Evolutionary conservation across 257 asterid genomes (phyloP), one percentile per base, ranked within the genome.

Genomic region (Salvia rosmarinus): DNA sequence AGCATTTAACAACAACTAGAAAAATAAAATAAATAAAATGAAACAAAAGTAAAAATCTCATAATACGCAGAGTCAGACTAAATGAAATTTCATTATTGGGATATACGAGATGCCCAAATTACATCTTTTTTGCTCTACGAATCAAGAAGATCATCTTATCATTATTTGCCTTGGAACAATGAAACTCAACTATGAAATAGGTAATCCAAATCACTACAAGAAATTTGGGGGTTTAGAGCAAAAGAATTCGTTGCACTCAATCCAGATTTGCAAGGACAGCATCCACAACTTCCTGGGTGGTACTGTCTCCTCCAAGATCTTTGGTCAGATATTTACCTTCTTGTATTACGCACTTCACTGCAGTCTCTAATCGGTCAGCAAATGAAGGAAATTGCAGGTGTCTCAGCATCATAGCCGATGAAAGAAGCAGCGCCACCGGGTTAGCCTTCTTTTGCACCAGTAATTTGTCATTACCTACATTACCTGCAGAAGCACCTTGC

Each of bases 401-500:
- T 80, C 96, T 82, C 74, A 92, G 85, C 96, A 92, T 87, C 98
- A 92, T 90, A 37, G 97, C 95, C 6, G 97, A 90, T 21, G 97
- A 90, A 67, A 92, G 93, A 51, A 92, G 91, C 78, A 89, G 56
- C 65, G 98, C 98, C 62, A 90, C 94, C 3, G 96, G 96, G 49
- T 89, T 92, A 40, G 96, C 98, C 83, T 75, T 90, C 90, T 82
- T 85, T 77, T 86, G 85, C 84, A 72, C 86, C 19, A 88, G 67
- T 37, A 86, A 1, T 46, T 81, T 82, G 51, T 89, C 96, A 42
- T 81, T 90, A 23, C 96, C 96, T n/a, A 92, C 98, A 79, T 92
- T 92, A 73, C 98, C 98, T 28, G 98, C 96, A 6, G 98, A 92
- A 64, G 98, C 98, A 59, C 98, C 98, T 84, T 92, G 96, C 89